These are phyloP conservation scores for Escovopsis sp. DNA, from an alignment of 2,329 filamentous ascomycete genomes.

Conservation along the genomic window DNA sequence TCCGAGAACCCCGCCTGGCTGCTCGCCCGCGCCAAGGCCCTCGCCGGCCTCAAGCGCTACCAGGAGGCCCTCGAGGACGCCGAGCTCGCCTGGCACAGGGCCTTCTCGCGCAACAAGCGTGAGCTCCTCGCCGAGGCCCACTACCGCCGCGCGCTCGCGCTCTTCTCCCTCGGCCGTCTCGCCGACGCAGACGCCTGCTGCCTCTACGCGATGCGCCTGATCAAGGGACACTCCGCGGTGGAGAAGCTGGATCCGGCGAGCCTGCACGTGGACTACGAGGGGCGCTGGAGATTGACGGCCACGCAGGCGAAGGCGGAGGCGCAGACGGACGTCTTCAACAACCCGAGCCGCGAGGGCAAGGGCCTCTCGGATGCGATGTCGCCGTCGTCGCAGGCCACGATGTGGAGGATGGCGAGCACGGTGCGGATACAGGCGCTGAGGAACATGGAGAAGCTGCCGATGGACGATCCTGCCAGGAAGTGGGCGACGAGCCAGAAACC, in stretches of 20 bases:
- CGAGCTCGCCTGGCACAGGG: constrained; percentile 46
- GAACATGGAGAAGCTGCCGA: constrained; percentile 27
- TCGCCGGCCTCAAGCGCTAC: constrained; percentile 47
- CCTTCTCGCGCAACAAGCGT: constrained; percentile 53
- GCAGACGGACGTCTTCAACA: constrained; percentile 17
- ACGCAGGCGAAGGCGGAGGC: constrained; percentile 15
- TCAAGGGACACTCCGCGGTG: constrained; percentile 15
- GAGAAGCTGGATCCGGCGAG: constrained; percentile 18
- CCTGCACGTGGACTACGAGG: constrained; percentile 24
- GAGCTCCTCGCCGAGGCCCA: constrained; percentile 69
- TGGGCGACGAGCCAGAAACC: constrained; percentile 21
- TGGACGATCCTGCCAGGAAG: constrained; percentile 30
- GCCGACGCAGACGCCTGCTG: constrained; percentile 64
- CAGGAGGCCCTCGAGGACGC: constrained; percentile 54
- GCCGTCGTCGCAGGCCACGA: constrained; percentile 7
- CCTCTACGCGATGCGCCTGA: constrained; percentile 33
- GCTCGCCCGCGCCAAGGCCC: constrained; percentile 65
- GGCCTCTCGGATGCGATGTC: no score
- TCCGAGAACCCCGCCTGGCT: constrained; percentile 63
- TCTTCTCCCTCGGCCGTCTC: constrained; percentile 54
- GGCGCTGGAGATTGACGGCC: constrained; percentile 29
- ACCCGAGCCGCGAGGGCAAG: background rate
- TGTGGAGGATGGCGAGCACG: constrained; percentile 26
- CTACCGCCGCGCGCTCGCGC: constrained; percentile 59
- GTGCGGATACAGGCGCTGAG: constrained; percentile 33